Evolutionary conservation across 768 basidiomycete genomes (phyloP).

Genomic region (Leucosporidium scottii): DNA sequence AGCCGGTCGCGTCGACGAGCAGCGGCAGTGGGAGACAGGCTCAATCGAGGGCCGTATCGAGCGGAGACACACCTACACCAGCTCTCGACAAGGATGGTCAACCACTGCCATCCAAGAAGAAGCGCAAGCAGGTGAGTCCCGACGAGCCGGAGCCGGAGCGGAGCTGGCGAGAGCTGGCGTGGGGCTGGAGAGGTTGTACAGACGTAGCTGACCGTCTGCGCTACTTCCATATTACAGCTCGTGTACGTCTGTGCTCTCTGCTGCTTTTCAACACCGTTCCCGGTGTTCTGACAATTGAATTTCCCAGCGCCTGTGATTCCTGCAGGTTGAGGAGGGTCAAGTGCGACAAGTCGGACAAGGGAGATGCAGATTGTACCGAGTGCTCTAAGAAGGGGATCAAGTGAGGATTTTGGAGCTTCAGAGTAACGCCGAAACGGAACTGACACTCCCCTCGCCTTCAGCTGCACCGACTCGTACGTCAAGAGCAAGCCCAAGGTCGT

Average conservation of each 20-base stretch:
- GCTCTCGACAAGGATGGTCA: constrained; percentile 16
- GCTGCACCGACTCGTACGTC: constrained; percentile 26
- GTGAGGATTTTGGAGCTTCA: background rate
- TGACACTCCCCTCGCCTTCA: background rate
- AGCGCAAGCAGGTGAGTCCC: constrained; percentile 20
- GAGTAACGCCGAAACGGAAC: background rate
- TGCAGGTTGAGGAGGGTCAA: constrained; percentile 14
- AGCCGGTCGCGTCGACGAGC: no score
- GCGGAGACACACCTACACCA: no score
- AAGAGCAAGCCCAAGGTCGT: constrained; percentile 25
- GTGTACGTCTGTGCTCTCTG: background rate
- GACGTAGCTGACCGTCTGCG: background rate
- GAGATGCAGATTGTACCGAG: constrained; percentile 15
- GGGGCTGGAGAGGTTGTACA: background rate
- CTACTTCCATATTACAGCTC: background rate
- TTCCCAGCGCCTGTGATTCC: background rate
- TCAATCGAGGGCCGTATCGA: no score
- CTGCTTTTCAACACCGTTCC: no score
- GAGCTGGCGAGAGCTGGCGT: background rate
- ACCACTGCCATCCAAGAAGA: constrained; percentile 17
- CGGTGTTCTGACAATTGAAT: constrained; percentile 1
- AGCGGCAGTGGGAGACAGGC: no score
- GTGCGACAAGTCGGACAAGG: constrained; percentile 16
- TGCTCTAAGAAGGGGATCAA: constrained; percentile 25
- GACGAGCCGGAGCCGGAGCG: background rate